phyloP scores from a whole-genome alignment of 148 eudicot species.

The Agrostemma githago region DNA sequence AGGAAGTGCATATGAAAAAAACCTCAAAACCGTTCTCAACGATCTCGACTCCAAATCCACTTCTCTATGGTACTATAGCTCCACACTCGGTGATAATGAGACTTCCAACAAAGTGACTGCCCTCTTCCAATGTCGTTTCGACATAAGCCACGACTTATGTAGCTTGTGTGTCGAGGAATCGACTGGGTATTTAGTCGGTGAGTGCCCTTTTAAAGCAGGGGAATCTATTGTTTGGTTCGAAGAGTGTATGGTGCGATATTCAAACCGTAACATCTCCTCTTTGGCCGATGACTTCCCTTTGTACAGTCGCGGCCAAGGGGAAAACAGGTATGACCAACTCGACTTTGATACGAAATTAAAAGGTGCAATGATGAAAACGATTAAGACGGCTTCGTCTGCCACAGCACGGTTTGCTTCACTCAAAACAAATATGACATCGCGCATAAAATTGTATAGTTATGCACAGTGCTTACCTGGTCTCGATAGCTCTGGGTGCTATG shows the following conservation, averaged over 20 bases:
- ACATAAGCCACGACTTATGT: background rate
- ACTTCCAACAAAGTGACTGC: slow-evolving; percentile 7
- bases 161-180: slow-evolving; percentile 6
- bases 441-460: background rate
- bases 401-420: background rate
- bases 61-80: background rate
- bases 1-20: slow-evolving; percentile 5
- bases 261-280: slow-evolving; percentile 14
- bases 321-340: background rate
- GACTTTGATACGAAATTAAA: background rate
- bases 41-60: background rate
- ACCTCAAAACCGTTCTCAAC: background rate
- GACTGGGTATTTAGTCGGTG: background rate
- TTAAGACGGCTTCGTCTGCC: background rate
- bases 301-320: background rate
- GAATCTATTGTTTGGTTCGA: slow-evolving; percentile 20
- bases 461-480: slow-evolving; percentile 6
- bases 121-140: slow-evolving; percentile 12
- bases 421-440: background rate
- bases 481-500: background rate
- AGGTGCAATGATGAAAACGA: background rate
- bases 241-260: slow-evolving; percentile 24
- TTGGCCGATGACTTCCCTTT: background rate
- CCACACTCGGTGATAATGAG: background rate
- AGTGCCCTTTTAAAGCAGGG: slow-evolving; percentile 10